phyloP scores from a whole-genome alignment of 192 early-diverging fungal species.

The Entomortierella chlamydospora region DNA sequence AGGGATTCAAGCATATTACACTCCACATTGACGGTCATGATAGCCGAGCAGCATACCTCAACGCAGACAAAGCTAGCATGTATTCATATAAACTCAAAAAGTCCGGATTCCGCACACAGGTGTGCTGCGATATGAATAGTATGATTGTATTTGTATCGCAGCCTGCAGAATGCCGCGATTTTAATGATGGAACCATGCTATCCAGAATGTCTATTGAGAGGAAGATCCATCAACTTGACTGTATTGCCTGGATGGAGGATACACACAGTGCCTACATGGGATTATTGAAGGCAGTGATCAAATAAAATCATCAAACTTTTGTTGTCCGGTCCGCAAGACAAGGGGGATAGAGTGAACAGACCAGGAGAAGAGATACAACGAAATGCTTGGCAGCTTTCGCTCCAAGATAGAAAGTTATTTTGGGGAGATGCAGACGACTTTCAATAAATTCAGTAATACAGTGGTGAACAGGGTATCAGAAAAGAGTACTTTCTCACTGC shows the following conservation, averaged over 20 bases:
- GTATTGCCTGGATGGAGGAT: constrained; percentile 46
- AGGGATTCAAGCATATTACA: constrained; percentile 23
- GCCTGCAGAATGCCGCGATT: constrained; percentile 17
- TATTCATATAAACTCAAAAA: constrained; percentile 41
- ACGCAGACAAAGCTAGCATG: constrained; percentile 23
- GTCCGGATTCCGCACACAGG: constrained; percentile 29
- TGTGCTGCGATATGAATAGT: constrained; percentile 24
- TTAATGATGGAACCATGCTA: constrained; percentile 31
- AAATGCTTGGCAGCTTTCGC: constrained; percentile 34
- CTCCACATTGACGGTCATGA: constrained; percentile 40
- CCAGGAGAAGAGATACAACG: constrained; percentile 24
- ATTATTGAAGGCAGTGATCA: background rate
- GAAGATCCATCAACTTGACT: constrained; percentile 28
- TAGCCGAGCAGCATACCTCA: constrained; percentile 4
- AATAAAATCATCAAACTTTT: constrained; percentile 11
- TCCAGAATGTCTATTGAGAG: constrained; percentile 11
- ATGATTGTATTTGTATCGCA: constrained; percentile 21
- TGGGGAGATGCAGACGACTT: constrained; percentile 33
- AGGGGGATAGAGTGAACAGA: constrained; percentile 9
- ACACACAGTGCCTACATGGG: background rate
- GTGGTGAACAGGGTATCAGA: constrained; percentile 12
- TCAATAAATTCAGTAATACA: constrained; percentile 27
- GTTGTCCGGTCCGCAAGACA: constrained; percentile 25
- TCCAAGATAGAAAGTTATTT: constrained; percentile 28
- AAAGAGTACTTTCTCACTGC: background rate